Evolutionary conservation across 192 early-diverging fungal genomes (phyloP), one percentile per base, ranked within the genome.

Genomic region (Rhizoclosmatium sp.): DNA sequence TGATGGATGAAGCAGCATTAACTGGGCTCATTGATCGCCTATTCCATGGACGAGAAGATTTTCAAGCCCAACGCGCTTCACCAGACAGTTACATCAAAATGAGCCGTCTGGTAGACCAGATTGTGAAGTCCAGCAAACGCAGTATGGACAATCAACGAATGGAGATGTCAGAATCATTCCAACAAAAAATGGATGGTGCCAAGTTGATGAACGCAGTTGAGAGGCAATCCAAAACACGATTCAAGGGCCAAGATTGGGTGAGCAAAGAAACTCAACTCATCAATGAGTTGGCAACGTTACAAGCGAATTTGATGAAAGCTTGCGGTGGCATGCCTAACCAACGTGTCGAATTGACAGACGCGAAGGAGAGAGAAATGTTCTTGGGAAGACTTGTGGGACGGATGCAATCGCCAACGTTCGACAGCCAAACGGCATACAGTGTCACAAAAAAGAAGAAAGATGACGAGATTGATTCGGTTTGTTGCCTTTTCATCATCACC

Each of bases 1-100:
- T 66, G 67, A 85, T 85, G 84, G 82, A 81, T n/a, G 81, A 59
- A 19, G 84, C 84, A 19, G 74, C 78, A 2, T 65, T 85, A 59
- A 75, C 77, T 19, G 75, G 78, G 1, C 58, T 85, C 45, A 78
- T 85, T 59, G 81, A 82, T 4, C 71, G 81, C 1, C 65, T 85
- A 19, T 75, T 80, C 56, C 65, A 65, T 10, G 81, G 81, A 9
- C 73, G 81, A 59, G 83, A 81, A 67, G 59, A 77, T 16, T 85
- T 78, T 60, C 72, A 85, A 76, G 81, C 61, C 58, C 68, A 72
- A 44, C 54, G 72, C 59, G 72, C 72, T 39, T 62, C 59, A 2
- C 39, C 59, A 2, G 72, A 75, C 42, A 47, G 23, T 45, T 75
- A 16, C 23, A 9, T 62, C 21, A 40, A 62, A 31, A 64, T 75